phyloP scores from a whole-genome alignment of 2,329 filamentous ascomycete species.

The Calonectria leucothoes region DNA sequence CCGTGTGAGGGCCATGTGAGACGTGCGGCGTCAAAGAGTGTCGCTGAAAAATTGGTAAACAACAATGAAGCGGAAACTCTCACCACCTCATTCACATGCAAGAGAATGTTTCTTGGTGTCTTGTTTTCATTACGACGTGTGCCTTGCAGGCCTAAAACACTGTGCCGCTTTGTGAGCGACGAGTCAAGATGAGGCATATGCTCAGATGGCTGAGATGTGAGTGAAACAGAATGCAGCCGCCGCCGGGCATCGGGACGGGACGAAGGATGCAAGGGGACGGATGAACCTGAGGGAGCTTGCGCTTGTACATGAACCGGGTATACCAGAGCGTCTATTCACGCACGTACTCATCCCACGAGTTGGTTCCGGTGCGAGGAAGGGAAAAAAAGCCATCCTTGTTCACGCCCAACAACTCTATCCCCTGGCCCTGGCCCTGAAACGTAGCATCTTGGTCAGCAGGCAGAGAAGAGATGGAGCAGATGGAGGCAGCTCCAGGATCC shows the following conservation, averaged over 20 bases:
- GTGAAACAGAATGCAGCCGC: background rate
- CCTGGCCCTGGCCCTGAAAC: background rate
- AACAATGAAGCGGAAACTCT: background rate
- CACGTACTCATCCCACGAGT: background rate
- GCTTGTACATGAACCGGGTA: background rate
- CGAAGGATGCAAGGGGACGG: conserved; percentile 1
- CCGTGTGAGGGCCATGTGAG: background rate
- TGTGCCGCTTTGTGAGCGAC: background rate
- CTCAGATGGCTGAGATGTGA: background rate
- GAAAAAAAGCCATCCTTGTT: background rate
- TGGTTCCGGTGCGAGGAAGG: background rate
- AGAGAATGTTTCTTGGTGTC: background rate
- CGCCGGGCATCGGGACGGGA: background rate
- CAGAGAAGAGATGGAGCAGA: background rate
- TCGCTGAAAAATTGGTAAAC: background rate
- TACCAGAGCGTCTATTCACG: background rate
- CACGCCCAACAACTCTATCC: background rate
- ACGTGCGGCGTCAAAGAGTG: background rate
- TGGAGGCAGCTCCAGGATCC: background rate
- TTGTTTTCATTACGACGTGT: background rate
- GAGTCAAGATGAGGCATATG: background rate
- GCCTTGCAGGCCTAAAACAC: background rate
- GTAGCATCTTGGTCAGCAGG: background rate
- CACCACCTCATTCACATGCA: background rate
- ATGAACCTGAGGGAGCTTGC: background rate